phyloP scores from a whole-genome alignment of 2,329 filamentous ascomycete species.

The Claviceps pazoutovae region DNA sequence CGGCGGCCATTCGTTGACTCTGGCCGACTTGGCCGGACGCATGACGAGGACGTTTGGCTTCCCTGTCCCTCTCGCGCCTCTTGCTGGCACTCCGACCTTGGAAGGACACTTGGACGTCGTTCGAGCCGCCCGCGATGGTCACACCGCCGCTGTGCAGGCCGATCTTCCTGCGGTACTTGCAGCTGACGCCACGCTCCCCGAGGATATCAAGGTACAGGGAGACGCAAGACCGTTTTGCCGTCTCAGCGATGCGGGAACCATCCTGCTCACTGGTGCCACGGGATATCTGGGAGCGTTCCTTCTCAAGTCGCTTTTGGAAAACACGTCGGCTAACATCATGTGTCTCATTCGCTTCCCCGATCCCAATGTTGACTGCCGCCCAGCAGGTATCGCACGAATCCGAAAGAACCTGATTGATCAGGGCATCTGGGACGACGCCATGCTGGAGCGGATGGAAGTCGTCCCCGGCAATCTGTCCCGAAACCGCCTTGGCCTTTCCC shows the following conservation, averaged over 20 bases:
- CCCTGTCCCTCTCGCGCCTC: slow-evolving; percentile 53
- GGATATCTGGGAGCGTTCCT: slow-evolving; percentile 67
- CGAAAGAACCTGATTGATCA: slow-evolving; percentile 66
- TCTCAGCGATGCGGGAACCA: slow-evolving; percentile 50
- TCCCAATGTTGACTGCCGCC: slow-evolving; percentile 46
- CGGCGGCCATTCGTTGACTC: slow-evolving; percentile 62
- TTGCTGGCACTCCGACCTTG: slow-evolving; percentile 59
- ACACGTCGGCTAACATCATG: slow-evolving; percentile 53
- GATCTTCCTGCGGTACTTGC: slow-evolving; percentile 57
- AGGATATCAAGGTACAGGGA: slow-evolving; percentile 51
- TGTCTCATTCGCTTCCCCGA: slow-evolving; percentile 63
- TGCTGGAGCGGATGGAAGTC: slow-evolving; percentile 66
- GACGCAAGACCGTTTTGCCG: slow-evolving; percentile 37
- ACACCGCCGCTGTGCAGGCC: slow-evolving; percentile 61
- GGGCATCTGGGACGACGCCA: slow-evolving; percentile 61
- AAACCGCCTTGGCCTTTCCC: slow-evolving; percentile 52
- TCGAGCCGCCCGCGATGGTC: slow-evolving; percentile 55
- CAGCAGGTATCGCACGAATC: slow-evolving; percentile 57
- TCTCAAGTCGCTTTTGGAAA: slow-evolving; percentile 52
- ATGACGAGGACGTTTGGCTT: slow-evolving; percentile 59
- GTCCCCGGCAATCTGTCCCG: slow-evolving; percentile 59
- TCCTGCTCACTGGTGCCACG: slow-evolving; percentile 62
- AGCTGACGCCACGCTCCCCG: slow-evolving; percentile 51
- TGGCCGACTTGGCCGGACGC: slow-evolving; percentile 63
- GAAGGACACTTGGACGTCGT: slow-evolving; percentile 60